phyloP scores from a whole-genome alignment of 352 stramenopile species.

The Phytophthora kernoviae region DNA sequence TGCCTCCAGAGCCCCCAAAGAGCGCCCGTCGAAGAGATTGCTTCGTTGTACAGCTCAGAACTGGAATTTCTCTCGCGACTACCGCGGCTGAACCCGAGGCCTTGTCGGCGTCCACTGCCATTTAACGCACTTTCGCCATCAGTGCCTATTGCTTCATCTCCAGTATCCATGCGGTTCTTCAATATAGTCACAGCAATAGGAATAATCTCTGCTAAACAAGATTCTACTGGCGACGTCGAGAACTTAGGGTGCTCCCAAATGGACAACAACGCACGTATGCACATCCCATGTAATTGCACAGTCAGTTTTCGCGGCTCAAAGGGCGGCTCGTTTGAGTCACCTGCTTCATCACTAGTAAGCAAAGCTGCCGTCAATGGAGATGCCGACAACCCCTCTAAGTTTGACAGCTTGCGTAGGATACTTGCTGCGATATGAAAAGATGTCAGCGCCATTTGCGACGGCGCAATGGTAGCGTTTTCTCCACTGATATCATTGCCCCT shows the following conservation, averaged over 20 bases:
- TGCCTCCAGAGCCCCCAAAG: slow-evolving; percentile 44
- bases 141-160: slow-evolving; percentile 25
- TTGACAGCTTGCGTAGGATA: slow-evolving; percentile 64
- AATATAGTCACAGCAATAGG: slow-evolving; percentile 75
- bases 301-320: slow-evolving; percentile 65
- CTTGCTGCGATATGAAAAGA: slow-evolving; percentile 72
- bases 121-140: slow-evolving; percentile 40
- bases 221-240: slow-evolving; percentile 43
- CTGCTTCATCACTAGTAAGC: slow-evolving; percentile 53
- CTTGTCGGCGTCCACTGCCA: slow-evolving; percentile 31
- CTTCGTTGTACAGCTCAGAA: slow-evolving; percentile 44
- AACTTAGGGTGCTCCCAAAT: slow-evolving; percentile 71
- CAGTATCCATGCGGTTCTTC: slow-evolving; percentile 72
- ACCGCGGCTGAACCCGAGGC: slow-evolving; percentile 39
- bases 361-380: slow-evolving; percentile 72
- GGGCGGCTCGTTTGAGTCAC: slow-evolving; percentile 22
- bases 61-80: slow-evolving; percentile 37
- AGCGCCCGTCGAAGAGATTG: slow-evolving; percentile 54
- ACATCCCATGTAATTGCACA: slow-evolving; percentile 67
- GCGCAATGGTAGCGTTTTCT: not conserved
- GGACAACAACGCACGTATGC: slow-evolving; percentile 52
- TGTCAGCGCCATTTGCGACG: slow-evolving; percentile 64
- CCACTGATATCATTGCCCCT: slow-evolving; percentile 1
- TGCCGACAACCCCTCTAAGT: slow-evolving; percentile 66
- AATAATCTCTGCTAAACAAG: slow-evolving; percentile 65